Evolutionary conservation across 805 yeast genomes (phyloP), one percentile per base, ranked within the genome.

Genomic region (Candida verbasci): DNA sequence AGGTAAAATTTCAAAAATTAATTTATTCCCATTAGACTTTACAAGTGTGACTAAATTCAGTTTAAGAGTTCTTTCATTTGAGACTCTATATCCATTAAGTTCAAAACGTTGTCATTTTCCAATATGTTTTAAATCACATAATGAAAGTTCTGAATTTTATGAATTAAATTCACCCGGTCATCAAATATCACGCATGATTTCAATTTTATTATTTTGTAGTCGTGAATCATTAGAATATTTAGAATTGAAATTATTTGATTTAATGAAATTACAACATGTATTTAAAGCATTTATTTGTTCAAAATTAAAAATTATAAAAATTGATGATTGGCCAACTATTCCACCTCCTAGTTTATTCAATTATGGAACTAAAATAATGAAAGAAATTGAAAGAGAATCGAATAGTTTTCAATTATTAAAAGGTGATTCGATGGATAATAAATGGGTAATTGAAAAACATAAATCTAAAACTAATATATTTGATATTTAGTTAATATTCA

Each of bases 401-500:
- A 15, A 24, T 9, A 16, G 9, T n/a, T 17, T 28, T 4, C 6
- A 9, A 16, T 17, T 33, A 14, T 25, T 33, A 17, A 24, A 25
- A 14, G 9, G 23, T 18, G 36, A 33, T 17, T 12, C 12, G 12
- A 5, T 18, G 12, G 17, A 23, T 6, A 25, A 33, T 20, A 11
- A 33, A 25, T 33, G 36, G 36, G 22, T 33, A 3, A 4, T 33
- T 10, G 30, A 33, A 6, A 26, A 33, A 8, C 12, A 33, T 9
- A 33, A 24, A 16, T 18, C 14, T 18, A 17, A 18, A 12, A 12
- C 24, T 15, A 17, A 26, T 12, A 33, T 10, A 18, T 25, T 25
- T 17, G 23, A 31, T n/a, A n/a, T n/a, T n/a, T n/a, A n/a, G n/a
- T 17, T 22, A 24, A 32, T 24, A 11, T 27, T 52, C 50, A 37